Evolutionary conservation across 305 asterid genomes (phyloP).

Genomic region (Solanum hybrid): DNA sequence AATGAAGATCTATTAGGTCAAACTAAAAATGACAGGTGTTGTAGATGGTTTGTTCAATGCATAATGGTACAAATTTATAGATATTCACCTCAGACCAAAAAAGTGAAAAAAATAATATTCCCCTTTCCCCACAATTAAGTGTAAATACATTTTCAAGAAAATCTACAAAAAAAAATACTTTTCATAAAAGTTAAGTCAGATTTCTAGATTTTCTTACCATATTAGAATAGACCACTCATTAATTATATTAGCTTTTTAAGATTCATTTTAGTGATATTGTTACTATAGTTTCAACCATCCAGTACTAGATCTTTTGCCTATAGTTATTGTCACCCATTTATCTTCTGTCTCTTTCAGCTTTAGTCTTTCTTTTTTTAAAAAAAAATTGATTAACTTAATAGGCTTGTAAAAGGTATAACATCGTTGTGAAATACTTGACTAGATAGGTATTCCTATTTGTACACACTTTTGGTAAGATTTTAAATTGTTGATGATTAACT

Average conservation of each 20-base stretch:
- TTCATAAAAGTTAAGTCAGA: background rate
- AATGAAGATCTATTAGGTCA: background rate
- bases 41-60: background rate
- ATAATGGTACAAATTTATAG: background rate
- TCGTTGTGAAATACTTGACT: no score
- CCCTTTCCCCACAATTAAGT: background rate
- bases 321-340: background rate
- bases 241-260: background rate
- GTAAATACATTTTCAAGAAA: background rate
- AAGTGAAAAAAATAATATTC: background rate
- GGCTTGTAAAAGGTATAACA: no score
- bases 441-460: background rate
- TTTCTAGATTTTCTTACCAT: background rate
- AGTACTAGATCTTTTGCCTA: background rate
- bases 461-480: background rate
- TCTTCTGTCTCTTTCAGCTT: background rate
- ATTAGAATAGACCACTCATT: background rate
- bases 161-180: background rate
- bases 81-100: background rate
- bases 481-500: background rate
- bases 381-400: no score
- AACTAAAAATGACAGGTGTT: background rate
- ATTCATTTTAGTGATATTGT: background rate
- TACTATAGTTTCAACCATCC: background rate
- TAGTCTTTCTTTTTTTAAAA: no score